Percentiles rank a stretch among this genome's conserved stretches.
Conservation (phyloP, 176 grass and related monocot genomes). For the Carex parvula region DNA sequence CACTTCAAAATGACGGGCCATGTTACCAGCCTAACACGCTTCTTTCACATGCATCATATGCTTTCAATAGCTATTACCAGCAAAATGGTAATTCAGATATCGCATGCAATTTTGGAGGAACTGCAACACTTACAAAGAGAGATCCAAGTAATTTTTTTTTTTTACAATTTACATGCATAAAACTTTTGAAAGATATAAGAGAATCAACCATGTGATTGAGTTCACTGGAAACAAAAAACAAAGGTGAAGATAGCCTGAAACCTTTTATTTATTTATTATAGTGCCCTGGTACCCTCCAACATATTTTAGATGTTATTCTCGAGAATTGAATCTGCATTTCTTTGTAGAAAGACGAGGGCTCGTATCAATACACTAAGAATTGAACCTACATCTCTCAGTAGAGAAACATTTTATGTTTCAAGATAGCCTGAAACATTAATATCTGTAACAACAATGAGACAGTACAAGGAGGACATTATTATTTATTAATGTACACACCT, state of each 20-base stretch:
- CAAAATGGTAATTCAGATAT: constrained; percentile 93
- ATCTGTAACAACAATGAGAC: not conserved
- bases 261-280: too few species aligned
- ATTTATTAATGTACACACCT: not conserved
- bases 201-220: not conserved
- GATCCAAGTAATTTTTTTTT: constrained; percentile 65
- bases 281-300: too few species aligned
- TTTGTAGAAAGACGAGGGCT: too few species aligned
- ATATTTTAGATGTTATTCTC: too few species aligned
- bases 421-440: not conserved
- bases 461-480: not conserved
- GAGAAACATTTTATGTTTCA: too few species aligned
- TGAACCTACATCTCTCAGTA: too few species aligned
- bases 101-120: constrained; percentile 89
- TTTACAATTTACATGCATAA: not conserved
- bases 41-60: constrained; percentile 79
- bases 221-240: not conserved
- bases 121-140: constrained; percentile 54
- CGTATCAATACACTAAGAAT: too few species aligned
- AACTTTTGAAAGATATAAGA: not conserved
- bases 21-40: constrained; percentile 82
- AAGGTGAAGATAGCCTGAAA: not conserved
- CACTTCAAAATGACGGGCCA: constrained; percentile 49
- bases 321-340: too few species aligned
- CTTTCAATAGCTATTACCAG: constrained; percentile 99